Base-by-base conservation (phyloP, 2,329 filamentous ascomycete genomes). In the Xylariaceae sp. region DNA sequence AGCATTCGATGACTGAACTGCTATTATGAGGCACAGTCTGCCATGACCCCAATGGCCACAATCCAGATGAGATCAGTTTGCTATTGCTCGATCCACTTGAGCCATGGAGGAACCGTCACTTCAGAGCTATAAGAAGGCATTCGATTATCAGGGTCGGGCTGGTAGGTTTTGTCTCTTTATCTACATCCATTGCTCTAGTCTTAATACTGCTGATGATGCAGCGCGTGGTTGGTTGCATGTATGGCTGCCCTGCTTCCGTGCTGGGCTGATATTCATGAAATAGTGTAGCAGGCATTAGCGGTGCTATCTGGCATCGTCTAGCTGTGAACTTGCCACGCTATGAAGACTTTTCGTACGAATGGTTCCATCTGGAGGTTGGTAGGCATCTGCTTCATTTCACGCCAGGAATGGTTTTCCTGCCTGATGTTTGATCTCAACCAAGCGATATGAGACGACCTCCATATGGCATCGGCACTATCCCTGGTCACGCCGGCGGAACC, bases 31-130 rank as follows among this genome's bases (percentile, higher is more conserved):
- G 44, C 62, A 56, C 56, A 55, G 53, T 49, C n/a, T 44, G 39
- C 37, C n/a, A 60, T 58, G 57, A 55, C 37, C 57, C 51, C 52
- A 53, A 60, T 52, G 45, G 37, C 53, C 34, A 53, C 44, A 56
- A 37, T 49, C n/a, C 53, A 48, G 52, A 59, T 51, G 49, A 15
- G 37, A 44, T 17, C 17, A 30, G 41, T 41, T 18, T 18, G 17
- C 17, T 18, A 37, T 47, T 51, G 45, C 56, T 39, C 41, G 48
- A 51, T 56, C 48, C 59, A 59, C 55, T 13, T 41, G 37, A 41
- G 9, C 37, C 37, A 41, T 41, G 8, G 37, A 41, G 37, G 9
- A 13, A 41, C 11, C 37, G 37, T 41, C 37, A 9, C 37, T 41
- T 30, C 23, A 30, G 23, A 30, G 23, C 23, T 30, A 30, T 30